A percentile compares a stretch with the other conserved stretches of the same genome.
phyloP scores from a whole-genome alignment of 1,284 basidiomycete species.

The Rhodotorula sp. region DNA sequence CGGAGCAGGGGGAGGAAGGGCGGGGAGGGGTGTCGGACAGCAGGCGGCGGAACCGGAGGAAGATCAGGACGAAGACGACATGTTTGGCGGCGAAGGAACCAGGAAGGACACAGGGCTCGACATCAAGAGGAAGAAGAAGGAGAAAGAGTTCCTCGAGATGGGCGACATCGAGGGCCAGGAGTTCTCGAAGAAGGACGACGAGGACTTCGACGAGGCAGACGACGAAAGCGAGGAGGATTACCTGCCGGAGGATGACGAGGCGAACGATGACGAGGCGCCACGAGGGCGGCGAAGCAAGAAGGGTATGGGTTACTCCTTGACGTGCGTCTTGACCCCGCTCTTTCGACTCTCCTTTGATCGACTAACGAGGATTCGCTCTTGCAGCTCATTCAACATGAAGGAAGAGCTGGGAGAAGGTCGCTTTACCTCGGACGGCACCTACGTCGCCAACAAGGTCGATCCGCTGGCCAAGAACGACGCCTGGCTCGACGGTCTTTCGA shows the following conservation, averaged over 20 bases:
- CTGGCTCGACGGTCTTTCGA: conserved; percentile 89
- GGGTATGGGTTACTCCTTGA: conserved; percentile 89
- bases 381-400: conserved; percentile 87
- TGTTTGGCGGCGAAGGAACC: conserved; percentile 77
- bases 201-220: conserved; percentile 36
- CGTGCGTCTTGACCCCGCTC: not conserved
- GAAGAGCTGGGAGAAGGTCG: conserved; percentile 97
- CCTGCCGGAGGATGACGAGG: conserved; percentile 55
- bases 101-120: conserved; percentile 29
- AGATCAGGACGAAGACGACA: conserved; percentile 60
- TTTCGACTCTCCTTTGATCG: too few species aligned
- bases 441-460: conserved; percentile 64
- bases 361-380: not conserved
- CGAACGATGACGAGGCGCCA: conserved; percentile 46
- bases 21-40: conserved; percentile 7
- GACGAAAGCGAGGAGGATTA: conserved; percentile 67
- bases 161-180: conserved; percentile 96
- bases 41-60: conserved; percentile 46
- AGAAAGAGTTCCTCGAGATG: conserved; percentile 67
- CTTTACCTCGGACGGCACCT: conserved; percentile 82
- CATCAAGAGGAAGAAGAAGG: conserved; percentile 63
- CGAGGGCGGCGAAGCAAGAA: conserved; percentile 59
- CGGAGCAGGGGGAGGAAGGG: conserved; percentile 23
- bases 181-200: conserved; percentile 53
- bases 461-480: conserved; percentile 87